Percentiles rank a stretch among this genome's conserved stretches.
Conservation (phyloP, 202 grass and related monocot species). For the Digitaria exilis region DNA sequence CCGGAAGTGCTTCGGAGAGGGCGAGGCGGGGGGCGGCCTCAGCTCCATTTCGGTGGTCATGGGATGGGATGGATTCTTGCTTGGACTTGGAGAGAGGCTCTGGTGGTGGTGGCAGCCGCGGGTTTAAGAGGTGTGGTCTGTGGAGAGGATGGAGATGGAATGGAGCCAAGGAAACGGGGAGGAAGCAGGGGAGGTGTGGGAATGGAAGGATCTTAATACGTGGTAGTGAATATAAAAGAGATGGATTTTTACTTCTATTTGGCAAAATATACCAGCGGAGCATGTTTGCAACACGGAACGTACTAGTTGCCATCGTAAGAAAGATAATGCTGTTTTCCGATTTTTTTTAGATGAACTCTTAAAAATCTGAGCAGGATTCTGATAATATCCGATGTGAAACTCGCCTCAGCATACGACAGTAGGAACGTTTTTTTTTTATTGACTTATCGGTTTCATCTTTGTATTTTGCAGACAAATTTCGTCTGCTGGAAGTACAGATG, state of each 20-base stretch:
- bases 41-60: conserved; percentile 39
- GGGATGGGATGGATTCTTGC: conserved; percentile 26
- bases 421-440: not conserved
- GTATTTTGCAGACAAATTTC: not conserved
- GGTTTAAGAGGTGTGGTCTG: too few species aligned
- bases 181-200: conserved; percentile 35
- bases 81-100: not conserved
- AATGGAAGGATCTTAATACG: conserved; percentile 2
- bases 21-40: conserved; percentile 30
- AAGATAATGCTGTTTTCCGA: not conserved
- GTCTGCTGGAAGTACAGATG: not conserved
- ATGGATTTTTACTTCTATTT: not conserved
- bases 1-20: conserved; percentile 30
- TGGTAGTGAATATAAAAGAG: not conserved
- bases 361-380: not conserved
- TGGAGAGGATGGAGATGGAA: conserved; percentile 31
- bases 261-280: not conserved
- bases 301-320: not conserved
- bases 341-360: not conserved
- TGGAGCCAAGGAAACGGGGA: conserved; percentile 35
- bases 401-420: too few species aligned
- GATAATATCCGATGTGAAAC: not conserved
- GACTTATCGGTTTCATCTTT: not conserved
- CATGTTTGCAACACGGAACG: not conserved
- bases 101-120: conserved; percentile 1